These are phyloP conservation scores for Uromyces viciae-fabae DNA, from an alignment of 1,284 basidiomycete species.

Conservation along the genomic window DNA sequence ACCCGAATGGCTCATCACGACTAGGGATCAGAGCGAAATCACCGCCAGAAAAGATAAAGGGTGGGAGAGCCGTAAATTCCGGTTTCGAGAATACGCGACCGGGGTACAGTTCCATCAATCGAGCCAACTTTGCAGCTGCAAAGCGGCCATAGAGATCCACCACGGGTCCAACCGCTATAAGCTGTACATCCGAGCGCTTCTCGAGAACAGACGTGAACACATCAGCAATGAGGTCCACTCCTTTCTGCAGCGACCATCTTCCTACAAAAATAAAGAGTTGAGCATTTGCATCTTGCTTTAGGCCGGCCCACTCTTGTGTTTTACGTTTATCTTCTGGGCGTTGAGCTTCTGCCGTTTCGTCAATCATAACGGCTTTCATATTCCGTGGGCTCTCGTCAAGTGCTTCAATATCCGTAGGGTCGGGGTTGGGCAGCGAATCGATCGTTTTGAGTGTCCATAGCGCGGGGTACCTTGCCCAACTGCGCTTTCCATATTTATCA, in stretches of 20 bases:
- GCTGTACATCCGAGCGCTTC: constrained; percentile 76
- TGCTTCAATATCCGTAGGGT: constrained; percentile 76
- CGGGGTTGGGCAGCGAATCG: constrained; percentile 86
- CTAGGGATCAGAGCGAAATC: constrained; percentile 83
- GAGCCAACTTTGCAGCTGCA: constrained; percentile 82
- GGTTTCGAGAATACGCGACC: constrained; percentile 88
- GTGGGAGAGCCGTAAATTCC: constrained; percentile 86
- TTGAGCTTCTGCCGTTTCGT: constrained; percentile 74
- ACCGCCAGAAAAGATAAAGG: constrained; percentile 84
- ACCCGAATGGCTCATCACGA: constrained; percentile 87
- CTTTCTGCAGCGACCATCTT: constrained; percentile 91
- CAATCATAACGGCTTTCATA: constrained; percentile 70
- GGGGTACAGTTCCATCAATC: constrained; percentile 88
- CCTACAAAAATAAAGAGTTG: constrained; percentile 91
- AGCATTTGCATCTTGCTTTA: constrained; percentile 80
- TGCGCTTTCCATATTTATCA: constrained; percentile 90
- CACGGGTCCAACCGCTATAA: constrained; percentile 83
- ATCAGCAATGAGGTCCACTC: constrained; percentile 85
- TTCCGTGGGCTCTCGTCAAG: constrained; percentile 72
- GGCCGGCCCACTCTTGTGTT: constrained; percentile 86
- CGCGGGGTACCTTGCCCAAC: constrained; percentile 88
- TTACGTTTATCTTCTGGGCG: constrained; percentile 82
- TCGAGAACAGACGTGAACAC: constrained; percentile 82
- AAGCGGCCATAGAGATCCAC: constrained; percentile 90
- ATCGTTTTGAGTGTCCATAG: constrained; percentile 91